A percentile compares a stretch with the other conserved stretches of the same genome.
Conservation (phyloP, 2,329 filamentous ascomycete genomes). For the Hirsutella rhossiliensis region DNA sequence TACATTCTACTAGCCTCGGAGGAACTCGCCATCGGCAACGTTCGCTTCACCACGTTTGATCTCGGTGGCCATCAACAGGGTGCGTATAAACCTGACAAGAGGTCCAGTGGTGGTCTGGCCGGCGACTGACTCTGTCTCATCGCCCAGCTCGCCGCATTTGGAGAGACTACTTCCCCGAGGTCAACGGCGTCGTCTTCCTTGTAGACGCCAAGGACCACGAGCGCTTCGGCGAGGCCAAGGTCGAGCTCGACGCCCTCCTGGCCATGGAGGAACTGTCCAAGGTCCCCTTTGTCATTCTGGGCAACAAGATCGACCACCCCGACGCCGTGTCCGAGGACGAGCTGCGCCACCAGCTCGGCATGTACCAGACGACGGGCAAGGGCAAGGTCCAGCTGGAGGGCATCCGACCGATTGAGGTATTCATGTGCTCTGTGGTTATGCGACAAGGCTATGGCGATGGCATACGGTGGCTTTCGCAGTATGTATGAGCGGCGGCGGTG, state of each 20-base stretch:
- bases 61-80: constrained; percentile 89
- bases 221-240: constrained; percentile 87
- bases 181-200: constrained; percentile 93
- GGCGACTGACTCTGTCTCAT: constrained; percentile 1
- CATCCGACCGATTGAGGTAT: constrained; percentile 90
- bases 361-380: constrained; percentile 96
- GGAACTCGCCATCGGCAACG: constrained; percentile 84
- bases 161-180: constrained; percentile 96
- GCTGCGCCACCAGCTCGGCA: constrained; percentile 77
- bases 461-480: constrained; percentile 87
- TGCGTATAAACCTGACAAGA: constrained; percentile 20
- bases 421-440: constrained; percentile 99
- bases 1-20: constrained; percentile 54
- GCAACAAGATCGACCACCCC: constrained; percentile 99
- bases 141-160: constrained; percentile 74
- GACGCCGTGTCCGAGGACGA: constrained; percentile 93
- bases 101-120: not conserved
- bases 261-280: constrained; percentile 94
- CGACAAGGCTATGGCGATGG: constrained; percentile 88
- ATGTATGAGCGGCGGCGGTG: constrained; percentile 42
- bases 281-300: constrained; percentile 90
- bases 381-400: constrained; percentile 87
- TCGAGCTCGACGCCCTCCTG: constrained; percentile 88
- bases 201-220: constrained; percentile 97
- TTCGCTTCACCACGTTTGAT: constrained; percentile 91